Conservation (phyloP, 441 rosid species). For the Biscutella laevigata region DNA sequence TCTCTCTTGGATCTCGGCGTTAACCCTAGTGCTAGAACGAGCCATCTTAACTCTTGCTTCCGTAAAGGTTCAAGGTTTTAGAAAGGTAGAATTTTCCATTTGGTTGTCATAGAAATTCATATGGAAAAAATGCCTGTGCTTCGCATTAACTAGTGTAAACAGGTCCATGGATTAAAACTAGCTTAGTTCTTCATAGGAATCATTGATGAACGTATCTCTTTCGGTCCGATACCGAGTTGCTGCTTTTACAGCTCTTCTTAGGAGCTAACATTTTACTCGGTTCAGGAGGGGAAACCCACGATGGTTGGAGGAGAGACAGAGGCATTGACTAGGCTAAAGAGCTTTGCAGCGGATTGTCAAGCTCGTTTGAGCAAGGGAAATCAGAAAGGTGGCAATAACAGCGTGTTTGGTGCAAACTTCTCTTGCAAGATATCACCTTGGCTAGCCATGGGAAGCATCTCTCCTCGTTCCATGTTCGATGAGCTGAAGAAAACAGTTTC, state of each 20-base stretch:
- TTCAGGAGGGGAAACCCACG: slow-evolving; percentile 57
- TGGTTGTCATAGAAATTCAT: neutral
- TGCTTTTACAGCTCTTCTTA: slow-evolving; percentile 4
- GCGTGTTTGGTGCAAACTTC: slow-evolving; percentile 78
- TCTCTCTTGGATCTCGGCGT: slow-evolving; percentile 75
- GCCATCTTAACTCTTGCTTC: slow-evolving; percentile 20
- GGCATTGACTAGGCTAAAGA: slow-evolving; percentile 63
- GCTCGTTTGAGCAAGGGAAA: slow-evolving; percentile 59
- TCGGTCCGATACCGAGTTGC: neutral
- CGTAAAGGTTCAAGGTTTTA: neutral
- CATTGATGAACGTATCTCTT: neutral
- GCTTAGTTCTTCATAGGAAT: neutral
- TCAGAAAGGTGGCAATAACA: slow-evolving; percentile 37
- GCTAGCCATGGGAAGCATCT: slow-evolving; percentile 81
- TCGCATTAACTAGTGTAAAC: too few species aligned
- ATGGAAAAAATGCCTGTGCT: too few species aligned
- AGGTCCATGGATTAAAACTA: neutral
- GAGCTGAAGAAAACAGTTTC: slow-evolving; percentile 74
- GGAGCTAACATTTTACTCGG: neutral
- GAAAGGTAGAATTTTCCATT: too few species aligned
- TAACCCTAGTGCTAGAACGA: slow-evolving; percentile 34
- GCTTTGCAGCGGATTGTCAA: slow-evolving; percentile 65
- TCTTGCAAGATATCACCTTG: slow-evolving; percentile 97
- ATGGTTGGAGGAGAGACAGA: slow-evolving; percentile 94
- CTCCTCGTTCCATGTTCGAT: slow-evolving; percentile 86